phyloP scores from a whole-genome alignment of 768 basidiomycete species.

The Trametes villosa region DNA sequence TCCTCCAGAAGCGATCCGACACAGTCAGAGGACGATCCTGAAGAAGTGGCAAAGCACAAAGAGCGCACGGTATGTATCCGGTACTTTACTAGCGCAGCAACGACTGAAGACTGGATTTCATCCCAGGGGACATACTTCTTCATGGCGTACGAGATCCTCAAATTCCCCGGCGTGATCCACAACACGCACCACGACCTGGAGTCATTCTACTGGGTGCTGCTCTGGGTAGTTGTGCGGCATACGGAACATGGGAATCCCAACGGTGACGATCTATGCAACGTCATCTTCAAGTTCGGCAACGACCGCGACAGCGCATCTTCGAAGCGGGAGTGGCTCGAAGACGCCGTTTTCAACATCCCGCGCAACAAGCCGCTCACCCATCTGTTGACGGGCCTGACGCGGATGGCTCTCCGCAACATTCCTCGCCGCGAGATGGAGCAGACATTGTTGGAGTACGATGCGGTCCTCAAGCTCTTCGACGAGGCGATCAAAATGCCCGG shows the following conservation, averaged over 20 bases:
- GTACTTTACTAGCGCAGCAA: not conserved
- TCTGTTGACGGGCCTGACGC: not conserved
- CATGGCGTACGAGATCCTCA: not conserved
- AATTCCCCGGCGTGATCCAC: not conserved
- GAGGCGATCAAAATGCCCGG: not conserved
- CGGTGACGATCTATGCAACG: not conserved
- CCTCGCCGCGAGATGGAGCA: not conserved
- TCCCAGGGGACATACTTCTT: too few species aligned
- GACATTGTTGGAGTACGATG: not conserved
- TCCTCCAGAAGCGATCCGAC: too few species aligned
- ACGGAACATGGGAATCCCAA: not conserved
- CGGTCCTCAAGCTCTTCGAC: not conserved
- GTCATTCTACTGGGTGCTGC: conserved; percentile 13
- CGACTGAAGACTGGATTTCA: conserved; percentile 2
- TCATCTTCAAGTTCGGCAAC: not conserved
- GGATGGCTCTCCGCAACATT: not conserved
- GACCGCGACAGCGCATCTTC: not conserved
- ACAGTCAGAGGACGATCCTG: too few species aligned
- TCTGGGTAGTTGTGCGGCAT: conserved; percentile 17
- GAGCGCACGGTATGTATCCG: not conserved
- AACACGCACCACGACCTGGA: conserved; percentile 3
- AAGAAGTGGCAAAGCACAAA: not conserved
- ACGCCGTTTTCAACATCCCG: not conserved
- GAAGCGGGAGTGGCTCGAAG: not conserved
- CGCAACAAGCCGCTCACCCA: conserved; percentile 1